Percentiles rank a stretch among this genome's conserved stretches.
Evolutionary conservation across 257 asterid species (phyloP).

Genomic region (Jacaranda copaia): DNA sequence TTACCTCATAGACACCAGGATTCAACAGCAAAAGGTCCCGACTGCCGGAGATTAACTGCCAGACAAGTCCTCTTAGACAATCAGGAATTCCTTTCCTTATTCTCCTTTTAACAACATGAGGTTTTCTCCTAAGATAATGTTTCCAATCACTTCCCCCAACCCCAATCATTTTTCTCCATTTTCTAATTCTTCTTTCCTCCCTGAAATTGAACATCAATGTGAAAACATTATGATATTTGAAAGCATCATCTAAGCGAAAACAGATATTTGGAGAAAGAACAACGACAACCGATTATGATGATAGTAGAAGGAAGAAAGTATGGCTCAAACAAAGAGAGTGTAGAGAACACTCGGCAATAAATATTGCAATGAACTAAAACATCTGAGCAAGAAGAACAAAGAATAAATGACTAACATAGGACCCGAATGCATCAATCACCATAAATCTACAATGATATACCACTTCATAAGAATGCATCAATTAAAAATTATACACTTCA

Average conservation of each 20-base stretch:
- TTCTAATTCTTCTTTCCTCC: conserved; percentile 89
- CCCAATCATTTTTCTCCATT: conserved; percentile 99
- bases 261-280: neutral
- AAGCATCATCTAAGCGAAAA: conserved; percentile 2
- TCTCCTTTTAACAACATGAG: conserved; percentile 93
- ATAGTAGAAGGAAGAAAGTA: neutral
- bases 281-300: neutral
- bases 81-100: conserved; percentile 98
- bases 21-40: conserved; percentile 97
- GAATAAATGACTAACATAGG: neutral
- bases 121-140: conserved; percentile 92
- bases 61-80: conserved; percentile 96
- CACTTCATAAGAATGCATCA: neutral
- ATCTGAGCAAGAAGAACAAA: neutral
- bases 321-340: conserved; percentile 3
- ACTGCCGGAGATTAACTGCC: conserved; percentile 98
- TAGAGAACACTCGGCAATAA: neutral
- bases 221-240: conserved; percentile 21
- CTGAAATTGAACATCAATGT: conserved; percentile 48
- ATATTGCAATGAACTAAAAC: neutral
- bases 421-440: neutral
- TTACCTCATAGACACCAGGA: conserved; percentile 99
- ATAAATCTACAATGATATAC: neutral
- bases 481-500: neutral
- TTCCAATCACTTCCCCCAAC: conserved; percentile 99